phyloP scores from a whole-genome alignment of 768 basidiomycete species.

The Tricholoma flavovirens region DNA sequence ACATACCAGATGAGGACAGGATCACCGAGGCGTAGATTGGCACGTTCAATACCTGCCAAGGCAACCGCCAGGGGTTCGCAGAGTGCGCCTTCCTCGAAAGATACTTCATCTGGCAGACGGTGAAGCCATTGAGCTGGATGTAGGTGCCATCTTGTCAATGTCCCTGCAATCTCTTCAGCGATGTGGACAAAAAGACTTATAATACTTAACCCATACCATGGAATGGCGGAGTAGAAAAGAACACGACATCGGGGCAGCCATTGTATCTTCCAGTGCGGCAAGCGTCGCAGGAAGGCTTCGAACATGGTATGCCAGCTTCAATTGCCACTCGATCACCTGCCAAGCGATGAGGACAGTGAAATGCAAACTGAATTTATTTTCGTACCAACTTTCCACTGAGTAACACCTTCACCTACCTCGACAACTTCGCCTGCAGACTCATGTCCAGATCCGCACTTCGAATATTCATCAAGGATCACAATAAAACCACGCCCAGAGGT shows the following conservation, averaged over 20 bases:
- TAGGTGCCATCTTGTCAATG: slow-evolving; percentile 59
- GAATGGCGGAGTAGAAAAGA: slow-evolving; percentile 68
- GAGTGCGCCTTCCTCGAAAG: slow-evolving; percentile 63
- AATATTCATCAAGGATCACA: neutral
- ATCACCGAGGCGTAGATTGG: slow-evolving; percentile 60
- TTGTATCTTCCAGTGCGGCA: slow-evolving; percentile 65
- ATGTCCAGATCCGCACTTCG: slow-evolving; percentile 62
- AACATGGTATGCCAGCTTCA: slow-evolving; percentile 66
- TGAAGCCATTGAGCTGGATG: slow-evolving; percentile 68
- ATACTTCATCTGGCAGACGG: slow-evolving; percentile 52
- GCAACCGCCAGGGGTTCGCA: slow-evolving; percentile 67
- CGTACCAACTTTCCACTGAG: slow-evolving; percentile 55
- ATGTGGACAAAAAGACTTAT: neutral
- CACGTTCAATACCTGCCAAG: slow-evolving; percentile 60
- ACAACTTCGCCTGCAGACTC: slow-evolving; percentile 66
- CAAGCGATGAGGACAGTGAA: neutral
- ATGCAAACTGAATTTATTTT: neutral
- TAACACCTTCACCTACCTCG: slow-evolving; percentile 61
- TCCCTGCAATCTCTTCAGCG: slow-evolving; percentile 32
- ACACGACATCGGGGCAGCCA: slow-evolving; percentile 53
- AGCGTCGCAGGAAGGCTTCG: slow-evolving; percentile 51
- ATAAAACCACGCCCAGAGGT: neutral
- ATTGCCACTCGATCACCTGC: slow-evolving; percentile 63
- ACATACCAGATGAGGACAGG: slow-evolving; percentile 53
- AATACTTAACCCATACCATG: slow-evolving; percentile 36